Evolutionary conservation across 2,329 filamentous ascomycete genomes (phyloP).

Genomic region (Colletotrichum sp.): DNA sequence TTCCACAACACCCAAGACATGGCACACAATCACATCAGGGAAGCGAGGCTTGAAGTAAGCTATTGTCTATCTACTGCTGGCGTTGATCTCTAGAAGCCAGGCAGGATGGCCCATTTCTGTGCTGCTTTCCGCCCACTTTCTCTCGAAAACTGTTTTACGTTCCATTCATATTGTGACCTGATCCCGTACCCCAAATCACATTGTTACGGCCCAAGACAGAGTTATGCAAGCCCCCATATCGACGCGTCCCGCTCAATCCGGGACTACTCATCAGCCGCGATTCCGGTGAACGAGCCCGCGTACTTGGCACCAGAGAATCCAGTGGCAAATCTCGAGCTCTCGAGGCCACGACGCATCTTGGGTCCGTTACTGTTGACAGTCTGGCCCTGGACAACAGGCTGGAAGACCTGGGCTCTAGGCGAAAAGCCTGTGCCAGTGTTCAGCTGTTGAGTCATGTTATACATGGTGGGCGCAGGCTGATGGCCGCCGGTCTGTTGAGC

Average conservation of each 20-base stretch:
- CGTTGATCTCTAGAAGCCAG: background rate
- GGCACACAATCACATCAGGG: background rate
- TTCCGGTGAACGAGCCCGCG: constrained; percentile 8
- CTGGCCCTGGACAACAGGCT: background rate
- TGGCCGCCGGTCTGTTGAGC: background rate
- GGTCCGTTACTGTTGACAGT: background rate
- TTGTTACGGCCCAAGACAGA: background rate
- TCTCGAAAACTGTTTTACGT: background rate
- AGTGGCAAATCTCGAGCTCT: constrained; percentile 6
- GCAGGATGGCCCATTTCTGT: background rate
- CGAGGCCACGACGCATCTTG: background rate
- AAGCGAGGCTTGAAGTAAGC: background rate
- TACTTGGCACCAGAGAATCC: background rate
- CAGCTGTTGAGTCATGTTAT: background rate
- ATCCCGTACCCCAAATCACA: background rate
- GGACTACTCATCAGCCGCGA: background rate
- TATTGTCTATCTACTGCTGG: background rate
- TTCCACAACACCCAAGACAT: background rate
- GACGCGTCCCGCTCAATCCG: background rate
- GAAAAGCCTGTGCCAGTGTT: background rate
- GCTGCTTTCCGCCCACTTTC: background rate
- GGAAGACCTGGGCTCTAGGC: background rate
- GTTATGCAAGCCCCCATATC: background rate
- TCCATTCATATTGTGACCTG: background rate
- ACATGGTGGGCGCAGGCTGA: background rate